These are phyloP conservation scores for Udeniomyces megalosporus DNA, from an alignment of 768 basidiomycete species.

Conservation along the genomic window DNA sequence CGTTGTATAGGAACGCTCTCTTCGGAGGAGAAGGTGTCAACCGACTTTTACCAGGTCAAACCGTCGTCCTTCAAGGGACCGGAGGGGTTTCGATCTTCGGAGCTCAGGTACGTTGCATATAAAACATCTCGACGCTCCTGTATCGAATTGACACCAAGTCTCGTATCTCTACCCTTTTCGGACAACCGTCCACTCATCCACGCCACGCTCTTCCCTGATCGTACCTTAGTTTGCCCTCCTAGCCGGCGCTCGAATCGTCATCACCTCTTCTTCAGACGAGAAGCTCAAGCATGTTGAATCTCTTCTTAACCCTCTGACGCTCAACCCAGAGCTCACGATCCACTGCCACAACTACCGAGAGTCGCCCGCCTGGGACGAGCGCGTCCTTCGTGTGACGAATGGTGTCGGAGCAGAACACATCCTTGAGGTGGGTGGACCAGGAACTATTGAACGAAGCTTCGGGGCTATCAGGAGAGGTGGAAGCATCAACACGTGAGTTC, in stretches of 20 bases:
- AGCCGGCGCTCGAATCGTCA: slow-evolving; percentile 47
- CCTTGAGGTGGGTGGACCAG: slow-evolving; percentile 41
- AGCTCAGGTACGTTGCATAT: slow-evolving; percentile 2
- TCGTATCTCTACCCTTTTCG: too few species aligned
- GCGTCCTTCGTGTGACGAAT: slow-evolving; percentile 31
- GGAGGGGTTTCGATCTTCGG: slow-evolving; percentile 34
- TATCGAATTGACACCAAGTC: too few species aligned
- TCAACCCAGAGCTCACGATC: neutral
- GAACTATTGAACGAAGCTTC: slow-evolving; percentile 35
- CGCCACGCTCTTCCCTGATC: neutral
- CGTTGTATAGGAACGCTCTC: too few species aligned
- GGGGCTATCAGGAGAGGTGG: slow-evolving; percentile 33
- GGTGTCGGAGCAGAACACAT: slow-evolving; percentile 30
- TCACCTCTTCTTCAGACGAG: slow-evolving; percentile 49
- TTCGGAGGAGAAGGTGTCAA: neutral
- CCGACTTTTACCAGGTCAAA: neutral
- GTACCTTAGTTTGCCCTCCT: slow-evolving; percentile 45
- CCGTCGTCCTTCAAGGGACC: slow-evolving; percentile 21
- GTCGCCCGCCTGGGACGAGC: slow-evolving; percentile 43
- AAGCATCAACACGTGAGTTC: slow-evolving; percentile 22
- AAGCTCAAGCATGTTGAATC: slow-evolving; percentile 48
- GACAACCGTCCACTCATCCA: neutral
- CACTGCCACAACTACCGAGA: slow-evolving; percentile 44
- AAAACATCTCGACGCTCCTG: too few species aligned
- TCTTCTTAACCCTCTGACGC: slow-evolving; percentile 39